Percentiles rank a stretch among this genome's conserved stretches.
Evolutionary conservation across 2,329 filamentous ascomycete genomes (phyloP).

Genomic region (Lachnellula suecica): DNA sequence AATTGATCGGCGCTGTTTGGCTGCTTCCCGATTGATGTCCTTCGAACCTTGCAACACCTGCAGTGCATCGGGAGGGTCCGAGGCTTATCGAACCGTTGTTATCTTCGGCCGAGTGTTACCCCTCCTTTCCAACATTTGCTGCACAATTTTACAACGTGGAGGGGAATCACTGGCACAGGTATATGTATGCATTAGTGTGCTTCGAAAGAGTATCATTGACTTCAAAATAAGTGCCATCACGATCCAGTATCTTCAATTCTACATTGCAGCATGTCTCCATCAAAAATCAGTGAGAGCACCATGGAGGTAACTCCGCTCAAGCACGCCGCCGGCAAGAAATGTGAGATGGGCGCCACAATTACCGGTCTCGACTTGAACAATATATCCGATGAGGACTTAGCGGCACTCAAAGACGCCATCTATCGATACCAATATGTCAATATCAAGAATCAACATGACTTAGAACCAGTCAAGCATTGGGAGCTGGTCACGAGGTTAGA

Average conservation of each 20-base stretch:
- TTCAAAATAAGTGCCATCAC: no score
- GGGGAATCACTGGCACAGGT: neutral
- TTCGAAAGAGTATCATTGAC: no score
- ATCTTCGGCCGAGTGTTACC: neutral
- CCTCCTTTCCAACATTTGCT: neutral
- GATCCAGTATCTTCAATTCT: no score
- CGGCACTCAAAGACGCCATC: constrained; percentile 38
- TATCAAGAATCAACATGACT: constrained; percentile 41
- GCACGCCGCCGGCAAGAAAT: constrained; percentile 24
- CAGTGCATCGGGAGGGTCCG: no score
- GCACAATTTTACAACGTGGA: neutral
- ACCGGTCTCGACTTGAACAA: constrained; percentile 38
- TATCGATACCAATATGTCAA: constrained; percentile 44
- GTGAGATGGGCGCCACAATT: constrained; percentile 37
- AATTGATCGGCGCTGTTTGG: no score
- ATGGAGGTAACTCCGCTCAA: constrained; percentile 18
- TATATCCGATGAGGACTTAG: constrained; percentile 38
- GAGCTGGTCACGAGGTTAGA: constrained; percentile 44
- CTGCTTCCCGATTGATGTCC: no score
- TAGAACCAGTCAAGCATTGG: constrained; percentile 44
- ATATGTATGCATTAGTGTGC: no score
- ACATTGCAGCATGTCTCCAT: constrained; percentile 18
- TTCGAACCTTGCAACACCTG: no score
- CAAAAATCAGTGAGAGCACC: constrained; percentile 10
- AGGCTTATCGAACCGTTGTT: no score